Percentiles rank a stretch among this genome's conserved stretches.
phyloP scores from a whole-genome alignment of 2,329 filamentous ascomycete genomes.

The Exophiala sideris region DNA sequence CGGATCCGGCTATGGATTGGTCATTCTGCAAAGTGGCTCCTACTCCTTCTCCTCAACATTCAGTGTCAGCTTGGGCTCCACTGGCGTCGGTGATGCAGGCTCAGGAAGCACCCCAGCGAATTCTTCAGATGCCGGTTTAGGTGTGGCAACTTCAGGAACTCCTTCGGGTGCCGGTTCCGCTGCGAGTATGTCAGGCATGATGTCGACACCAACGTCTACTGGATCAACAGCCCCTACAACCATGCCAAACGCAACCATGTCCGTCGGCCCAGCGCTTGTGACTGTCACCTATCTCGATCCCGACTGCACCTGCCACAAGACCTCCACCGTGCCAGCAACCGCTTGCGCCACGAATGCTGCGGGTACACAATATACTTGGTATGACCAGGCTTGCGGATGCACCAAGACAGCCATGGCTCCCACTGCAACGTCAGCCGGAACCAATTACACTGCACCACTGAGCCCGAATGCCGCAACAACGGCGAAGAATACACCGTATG shows the following conservation, averaged over 20 bases:
- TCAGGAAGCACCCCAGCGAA: not conserved
- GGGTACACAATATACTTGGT: conserved; percentile 23
- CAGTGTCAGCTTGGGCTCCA: not conserved
- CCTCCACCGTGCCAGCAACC: not conserved
- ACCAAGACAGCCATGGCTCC: conserved; percentile 22
- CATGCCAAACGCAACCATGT: conserved; percentile 13
- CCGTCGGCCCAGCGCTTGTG: conserved; percentile 2
- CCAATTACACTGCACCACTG: conserved; percentile 15
- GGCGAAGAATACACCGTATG: conserved; percentile 8
- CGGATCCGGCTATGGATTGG: conserved; percentile 21
- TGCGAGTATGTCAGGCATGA: not conserved
- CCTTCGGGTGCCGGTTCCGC: too few species aligned
- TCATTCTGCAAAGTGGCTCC: conserved; percentile 16
- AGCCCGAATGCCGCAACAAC: conserved; percentile 10
- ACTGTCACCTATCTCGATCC: conserved; percentile 25
- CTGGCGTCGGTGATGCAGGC: not conserved
- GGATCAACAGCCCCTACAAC: not conserved
- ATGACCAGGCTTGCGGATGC: conserved; percentile 18
- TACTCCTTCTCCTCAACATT: conserved; percentile 14
- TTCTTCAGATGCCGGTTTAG: not conserved
- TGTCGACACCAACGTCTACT: not conserved
- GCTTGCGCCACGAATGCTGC: not conserved
- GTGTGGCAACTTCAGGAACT: not conserved
- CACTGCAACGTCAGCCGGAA: conserved; percentile 8
- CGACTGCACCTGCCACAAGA: conserved; percentile 15